Evolutionary conservation across 345 rosid genomes (phyloP).

Genomic region (Fremontodendron californicum): DNA sequence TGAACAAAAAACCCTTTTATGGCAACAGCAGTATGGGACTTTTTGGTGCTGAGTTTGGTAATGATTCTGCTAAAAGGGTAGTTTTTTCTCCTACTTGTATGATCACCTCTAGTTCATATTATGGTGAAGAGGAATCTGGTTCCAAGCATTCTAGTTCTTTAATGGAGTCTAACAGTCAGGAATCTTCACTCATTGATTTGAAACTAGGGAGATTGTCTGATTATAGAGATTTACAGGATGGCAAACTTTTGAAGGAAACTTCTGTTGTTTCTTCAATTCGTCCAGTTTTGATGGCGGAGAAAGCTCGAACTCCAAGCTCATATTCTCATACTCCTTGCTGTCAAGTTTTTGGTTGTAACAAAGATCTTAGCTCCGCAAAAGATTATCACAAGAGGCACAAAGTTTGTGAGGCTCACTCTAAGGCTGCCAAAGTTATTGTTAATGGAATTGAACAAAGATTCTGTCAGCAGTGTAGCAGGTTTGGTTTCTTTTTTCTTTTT

Average conservation of each 20-base stretch:
- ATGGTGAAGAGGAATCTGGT: slow-evolving; percentile 33
- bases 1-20: slow-evolving; percentile 28
- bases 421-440: too few relatives aligned
- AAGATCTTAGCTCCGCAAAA: slow-evolving; percentile 63
- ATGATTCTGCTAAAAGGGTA: slow-evolving; percentile 27
- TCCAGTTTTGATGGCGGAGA: slow-evolving; percentile 27
- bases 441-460: too few relatives aligned
- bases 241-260: slow-evolving; percentile 18
- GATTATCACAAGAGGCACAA: slow-evolving; percentile 75
- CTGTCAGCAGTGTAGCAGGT: too few relatives aligned
- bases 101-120: slow-evolving; percentile 22
- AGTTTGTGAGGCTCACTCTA: too few relatives aligned
- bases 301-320: slow-evolving; percentile 25
- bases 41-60: slow-evolving; percentile 26
- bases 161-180: slow-evolving; percentile 36
- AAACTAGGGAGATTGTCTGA: slow-evolving; percentile 59
- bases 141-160: slow-evolving; percentile 41
- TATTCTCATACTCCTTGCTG: slow-evolving; percentile 41
- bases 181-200: slow-evolving; percentile 57
- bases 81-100: slow-evolving; percentile 26
- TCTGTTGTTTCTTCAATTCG: slow-evolving; percentile 22
- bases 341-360: slow-evolving; percentile 71
- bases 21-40: slow-evolving; percentile 22
- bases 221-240: slow-evolving; percentile 25
- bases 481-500: slow-evolving; percentile 9